Conservation (phyloP, 176 grass and related monocot genomes). For the Alloteropsis semialata region DNA sequence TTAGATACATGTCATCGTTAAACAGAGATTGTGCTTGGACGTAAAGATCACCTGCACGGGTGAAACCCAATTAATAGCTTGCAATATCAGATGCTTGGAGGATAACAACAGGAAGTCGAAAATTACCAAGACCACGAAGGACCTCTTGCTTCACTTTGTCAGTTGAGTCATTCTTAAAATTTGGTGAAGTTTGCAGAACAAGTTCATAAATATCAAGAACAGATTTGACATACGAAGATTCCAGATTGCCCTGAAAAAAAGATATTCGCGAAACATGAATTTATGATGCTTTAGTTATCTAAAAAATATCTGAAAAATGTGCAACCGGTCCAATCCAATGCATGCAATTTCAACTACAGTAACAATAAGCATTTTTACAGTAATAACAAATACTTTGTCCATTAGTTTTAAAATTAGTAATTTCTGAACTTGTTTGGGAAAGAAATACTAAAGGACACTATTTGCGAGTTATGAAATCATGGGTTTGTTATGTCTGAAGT, state of each 20-base stretch:
- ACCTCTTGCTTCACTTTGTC: slow-evolving; percentile 99
- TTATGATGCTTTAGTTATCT: neutral
- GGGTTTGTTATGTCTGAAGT: neutral
- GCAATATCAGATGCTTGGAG: slow-evolving; percentile 8
- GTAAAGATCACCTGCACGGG: slow-evolving; percentile 84
- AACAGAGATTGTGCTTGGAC: slow-evolving; percentile 79
- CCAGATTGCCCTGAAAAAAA: slow-evolving; percentile 79
- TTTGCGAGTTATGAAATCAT: neutral
- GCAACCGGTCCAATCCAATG: slow-evolving; percentile 17
- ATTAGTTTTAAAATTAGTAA: neutral
- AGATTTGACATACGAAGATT: slow-evolving; percentile 75
- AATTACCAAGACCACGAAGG: slow-evolving; percentile 90
- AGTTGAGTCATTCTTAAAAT: slow-evolving; percentile 74
- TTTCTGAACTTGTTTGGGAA: neutral
- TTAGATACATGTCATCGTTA: slow-evolving; percentile 88
- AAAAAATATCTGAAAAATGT: neutral
- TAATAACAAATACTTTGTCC: neutral
- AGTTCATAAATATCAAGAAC: slow-evolving; percentile 96
- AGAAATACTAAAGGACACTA: neutral
- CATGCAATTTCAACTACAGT: slow-evolving; percentile 18
- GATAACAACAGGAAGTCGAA: neutral
- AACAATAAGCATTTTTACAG: neutral
- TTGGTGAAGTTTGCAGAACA: slow-evolving; percentile 90
- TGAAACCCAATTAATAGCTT: slow-evolving; percentile 34
- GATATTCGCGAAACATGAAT: slow-evolving; percentile 15